Percentiles rank a stretch among this genome's conserved stretches.
Conservation (phyloP, 169 alveolate genomes). For the Eimeria falciformis region DNA sequence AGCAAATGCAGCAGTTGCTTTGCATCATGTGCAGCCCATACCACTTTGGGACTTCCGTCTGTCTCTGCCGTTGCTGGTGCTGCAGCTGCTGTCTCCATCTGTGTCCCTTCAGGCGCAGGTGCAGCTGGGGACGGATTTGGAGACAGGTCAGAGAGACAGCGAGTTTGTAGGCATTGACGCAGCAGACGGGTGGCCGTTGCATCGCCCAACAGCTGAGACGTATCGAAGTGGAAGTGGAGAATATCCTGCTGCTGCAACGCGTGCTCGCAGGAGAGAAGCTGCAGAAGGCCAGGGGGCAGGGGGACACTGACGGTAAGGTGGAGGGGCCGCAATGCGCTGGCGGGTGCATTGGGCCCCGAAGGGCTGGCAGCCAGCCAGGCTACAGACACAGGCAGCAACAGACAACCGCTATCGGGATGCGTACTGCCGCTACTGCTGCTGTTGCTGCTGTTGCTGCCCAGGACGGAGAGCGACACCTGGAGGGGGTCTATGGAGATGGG, state of each 20-base stretch:
- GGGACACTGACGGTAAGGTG: background rate
- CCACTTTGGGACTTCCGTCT: background rate
- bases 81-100: background rate
- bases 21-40: slow-evolving; percentile 7
- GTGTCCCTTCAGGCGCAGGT: too few relatives aligned
- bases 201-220: slow-evolving; percentile 9
- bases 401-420: background rate
- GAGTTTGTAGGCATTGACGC: too few relatives aligned
- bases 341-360: slow-evolving; percentile 9
- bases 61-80: background rate
- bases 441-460: background rate
- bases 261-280: background rate
- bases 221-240: slow-evolving; percentile 3
- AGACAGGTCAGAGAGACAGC: too few relatives aligned
- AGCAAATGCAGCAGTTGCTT: slow-evolving; percentile 28
- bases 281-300: slow-evolving; percentile 35
- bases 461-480: background rate
- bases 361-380: background rate
- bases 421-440: slow-evolving; percentile 5
- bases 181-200: too few relatives aligned
- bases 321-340: slow-evolving; percentile 14
- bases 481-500: background rate
- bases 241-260: slow-evolving; percentile 23
- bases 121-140: too few relatives aligned
- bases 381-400: background rate